Evolutionary conservation across 345 rosid species (phyloP).

Genomic region (Euclidium syriacum): DNA sequence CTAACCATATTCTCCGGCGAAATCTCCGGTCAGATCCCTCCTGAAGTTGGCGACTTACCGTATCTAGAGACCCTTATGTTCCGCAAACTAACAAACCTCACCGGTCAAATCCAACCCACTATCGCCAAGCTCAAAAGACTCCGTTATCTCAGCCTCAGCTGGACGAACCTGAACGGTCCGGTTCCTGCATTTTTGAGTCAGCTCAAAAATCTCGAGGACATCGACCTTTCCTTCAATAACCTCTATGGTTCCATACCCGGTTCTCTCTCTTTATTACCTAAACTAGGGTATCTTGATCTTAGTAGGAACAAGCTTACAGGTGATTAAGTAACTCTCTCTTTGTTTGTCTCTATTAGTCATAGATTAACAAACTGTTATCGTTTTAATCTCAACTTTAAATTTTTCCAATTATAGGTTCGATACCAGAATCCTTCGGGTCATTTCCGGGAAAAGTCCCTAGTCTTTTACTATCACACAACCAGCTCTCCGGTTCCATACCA

Average conservation of each 20-base stretch:
- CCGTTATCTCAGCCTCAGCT: conserved; percentile 40
- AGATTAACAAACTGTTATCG: no score
- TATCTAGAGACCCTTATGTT: conserved; percentile 40
- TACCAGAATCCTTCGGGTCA: conserved; percentile 56
- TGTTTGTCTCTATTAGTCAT: not conserved
- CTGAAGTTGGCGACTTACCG: conserved; percentile 57
- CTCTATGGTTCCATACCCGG: conserved; percentile 54
- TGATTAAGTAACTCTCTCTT: not conserved
- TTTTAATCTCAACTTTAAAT: no score
- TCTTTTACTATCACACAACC: conserved; percentile 61
- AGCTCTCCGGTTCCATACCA: conserved; percentile 57
- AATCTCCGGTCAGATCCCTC: conserved; percentile 46
- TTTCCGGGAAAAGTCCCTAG: conserved; percentile 31
- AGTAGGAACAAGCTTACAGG: conserved; percentile 17
- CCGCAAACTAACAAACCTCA: conserved; percentile 50
- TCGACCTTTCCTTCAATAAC: conserved; percentile 50
- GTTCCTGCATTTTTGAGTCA: conserved; percentile 41
- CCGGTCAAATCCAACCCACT: conserved; percentile 51
- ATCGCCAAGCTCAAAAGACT: conserved; percentile 55
- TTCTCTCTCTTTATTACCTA: conserved; percentile 41
- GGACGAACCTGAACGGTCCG: conserved; percentile 45
- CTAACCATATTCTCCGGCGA: conserved; percentile 45
- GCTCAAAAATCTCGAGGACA: conserved; percentile 38
- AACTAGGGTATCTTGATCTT: conserved; percentile 7
- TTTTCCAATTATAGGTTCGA: conserved; percentile 42